These are phyloP conservation scores for Canavalia gladiata DNA, from an alignment of 306 rosid species.

Conservation along the genomic window DNA sequence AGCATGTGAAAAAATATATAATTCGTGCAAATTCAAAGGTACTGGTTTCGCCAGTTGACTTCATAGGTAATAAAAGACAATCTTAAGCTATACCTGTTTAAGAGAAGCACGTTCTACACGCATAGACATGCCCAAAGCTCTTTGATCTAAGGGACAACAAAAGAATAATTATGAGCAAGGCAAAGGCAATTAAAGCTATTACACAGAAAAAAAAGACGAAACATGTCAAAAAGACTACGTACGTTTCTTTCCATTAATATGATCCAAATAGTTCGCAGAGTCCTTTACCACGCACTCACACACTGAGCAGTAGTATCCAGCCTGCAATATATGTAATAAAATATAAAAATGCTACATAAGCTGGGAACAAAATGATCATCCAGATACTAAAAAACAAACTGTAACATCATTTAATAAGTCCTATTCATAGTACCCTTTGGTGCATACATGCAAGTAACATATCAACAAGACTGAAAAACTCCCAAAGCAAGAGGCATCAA, in stretches of 20 bases:
- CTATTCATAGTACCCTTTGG: background rate
- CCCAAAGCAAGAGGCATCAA: background rate
- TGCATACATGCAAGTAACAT: background rate
- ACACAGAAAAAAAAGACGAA: constrained; percentile 22
- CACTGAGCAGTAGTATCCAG: constrained; percentile 93
- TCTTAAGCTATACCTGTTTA: constrained; percentile 66
- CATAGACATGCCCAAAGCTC: constrained; percentile 99
- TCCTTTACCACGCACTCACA: constrained; percentile 99
- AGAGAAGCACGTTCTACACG: constrained; percentile 95
- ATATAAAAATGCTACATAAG: constrained; percentile 33
- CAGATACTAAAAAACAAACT: constrained; percentile 22
- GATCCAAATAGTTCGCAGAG: constrained; percentile 98
- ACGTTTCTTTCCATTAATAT: constrained; percentile 99
- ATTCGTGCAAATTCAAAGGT: constrained; percentile 34
- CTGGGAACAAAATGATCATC: constrained; percentile 18
- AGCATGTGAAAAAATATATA: background rate
- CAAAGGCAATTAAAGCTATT: constrained; percentile 25
- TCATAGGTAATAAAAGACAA: constrained; percentile 16
- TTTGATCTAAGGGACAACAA: constrained; percentile 70
- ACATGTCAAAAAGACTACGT: constrained; percentile 50
- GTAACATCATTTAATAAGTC: background rate
- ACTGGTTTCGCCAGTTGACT: constrained; percentile 8
- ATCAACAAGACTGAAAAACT: constrained; percentile 9
- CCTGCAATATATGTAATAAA: constrained; percentile 63
- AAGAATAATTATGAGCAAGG: constrained; percentile 36